phyloP scores from a whole-genome alignment of 1,284 basidiomycete species.

The Cutaneotrichosporon dermatis region DNA sequence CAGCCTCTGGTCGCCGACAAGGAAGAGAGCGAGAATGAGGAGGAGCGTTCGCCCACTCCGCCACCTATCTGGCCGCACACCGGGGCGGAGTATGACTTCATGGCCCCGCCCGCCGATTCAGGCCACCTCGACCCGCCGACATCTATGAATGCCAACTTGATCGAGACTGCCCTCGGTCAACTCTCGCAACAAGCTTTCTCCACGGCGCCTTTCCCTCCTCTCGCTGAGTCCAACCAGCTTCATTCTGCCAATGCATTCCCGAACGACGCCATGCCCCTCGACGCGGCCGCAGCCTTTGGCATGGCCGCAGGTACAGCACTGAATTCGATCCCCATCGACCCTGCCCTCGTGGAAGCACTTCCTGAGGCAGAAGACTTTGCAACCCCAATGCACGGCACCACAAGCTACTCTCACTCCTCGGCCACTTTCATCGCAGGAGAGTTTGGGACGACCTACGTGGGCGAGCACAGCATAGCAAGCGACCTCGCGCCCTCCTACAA shows the following conservation, averaged over 20 bases:
- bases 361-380: background rate
- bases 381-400: background rate
- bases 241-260: no score
- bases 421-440: no score
- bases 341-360: background rate
- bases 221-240: no score
- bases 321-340: background rate
- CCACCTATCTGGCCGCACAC: background rate
- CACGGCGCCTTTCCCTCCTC: no score
- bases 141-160: background rate
- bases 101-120: background rate
- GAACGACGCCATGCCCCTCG: no score
- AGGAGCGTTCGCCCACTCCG: slow-evolving; percentile 1
- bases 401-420: no score
- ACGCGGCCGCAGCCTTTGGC: no score
- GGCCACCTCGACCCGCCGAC: background rate
- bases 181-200: no score
- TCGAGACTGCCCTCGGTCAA: no score
- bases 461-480: no score
- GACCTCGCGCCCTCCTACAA: background rate
- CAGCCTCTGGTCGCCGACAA: background rate
- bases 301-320: no score
- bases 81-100: background rate
- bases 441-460: no score
- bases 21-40: background rate